Evolutionary conservation across 768 basidiomycete genomes (phyloP), one percentile per base, ranked within the genome.

Genomic region (Tricholoma bakamatsutake): DNA sequence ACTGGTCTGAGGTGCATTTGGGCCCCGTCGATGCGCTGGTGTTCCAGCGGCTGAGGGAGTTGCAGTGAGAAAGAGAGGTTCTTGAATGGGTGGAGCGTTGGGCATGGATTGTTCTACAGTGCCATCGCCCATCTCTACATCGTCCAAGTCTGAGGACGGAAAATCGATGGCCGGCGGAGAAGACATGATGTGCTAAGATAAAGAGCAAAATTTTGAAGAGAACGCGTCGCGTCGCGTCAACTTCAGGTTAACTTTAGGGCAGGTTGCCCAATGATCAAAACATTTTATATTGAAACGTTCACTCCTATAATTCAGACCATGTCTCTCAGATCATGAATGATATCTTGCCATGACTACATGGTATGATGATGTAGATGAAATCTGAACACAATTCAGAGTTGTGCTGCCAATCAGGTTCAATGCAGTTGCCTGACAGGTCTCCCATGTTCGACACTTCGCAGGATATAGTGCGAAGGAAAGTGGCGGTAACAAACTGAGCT

Each of bases 141-240:
- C 80, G 64, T 78, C 46, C 28, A 47, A 62, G 52, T 85, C 85
- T 5, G 83, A 85, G 1, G 82, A 76, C 3, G 84, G 84, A 63
- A 85, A 85, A 61, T 86, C 82, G 37, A 85, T 67, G 33, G 78
- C 73, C 17, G 83, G 83, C 24, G 83, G 84, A 40, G 83, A 86
- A 7, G 84, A 85, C 84, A 87, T 86, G 52, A 39, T 64, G 59
- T 21, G 12, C 39, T n/a, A 33, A 39, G 45, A 56, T 21, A 9
- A 24, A 13, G 7, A 11, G 42, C 61, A 43, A 59, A 56, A 40
- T 50, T 53, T 12, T 57, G 52, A 53, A 58, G 53, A 53, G 51
- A 62, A 67, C 78, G 78, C 75, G 79, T 70, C 80, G 77, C 78
- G 79, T 71, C 80, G 79, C 81, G 81, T 73, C 73, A 66, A 74